Percentiles rank a stretch among this genome's conserved stretches.
Conservation (phyloP, 2,329 filamentous ascomycete species). For the Aspergillus quadricinctus region DNA sequence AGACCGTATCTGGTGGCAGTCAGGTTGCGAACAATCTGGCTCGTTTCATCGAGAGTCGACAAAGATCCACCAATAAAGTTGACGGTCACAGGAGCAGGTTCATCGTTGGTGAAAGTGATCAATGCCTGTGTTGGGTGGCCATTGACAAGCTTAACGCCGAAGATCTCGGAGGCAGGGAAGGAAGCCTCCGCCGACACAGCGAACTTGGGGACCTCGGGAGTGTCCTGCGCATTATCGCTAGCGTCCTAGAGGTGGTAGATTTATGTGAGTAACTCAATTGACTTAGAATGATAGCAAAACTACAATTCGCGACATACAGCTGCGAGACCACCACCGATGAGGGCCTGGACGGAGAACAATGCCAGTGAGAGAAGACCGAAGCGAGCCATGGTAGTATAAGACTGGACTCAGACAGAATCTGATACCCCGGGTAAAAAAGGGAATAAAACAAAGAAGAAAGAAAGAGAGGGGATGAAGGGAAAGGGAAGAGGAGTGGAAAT, state of each 20-base stretch:
- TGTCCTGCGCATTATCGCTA: conserved; percentile 62
- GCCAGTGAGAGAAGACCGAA: conserved; percentile 69
- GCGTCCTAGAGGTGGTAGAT: conserved; percentile 42
- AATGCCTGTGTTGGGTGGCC: conserved; percentile 78
- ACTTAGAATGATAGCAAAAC: conserved; percentile 4
- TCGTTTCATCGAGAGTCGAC: conserved; percentile 53
- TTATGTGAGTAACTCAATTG: conserved; percentile 21
- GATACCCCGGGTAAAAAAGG: conserved; percentile 6
- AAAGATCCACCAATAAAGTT: conserved; percentile 74
- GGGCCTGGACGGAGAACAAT: conserved; percentile 64
- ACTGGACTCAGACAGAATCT: background rate
- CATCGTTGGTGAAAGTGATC: conserved; percentile 79
- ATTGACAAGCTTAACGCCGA: conserved; percentile 94
- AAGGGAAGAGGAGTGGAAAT: conserved; percentile 1
- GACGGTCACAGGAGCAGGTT: conserved; percentile 69
- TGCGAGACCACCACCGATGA: conserved; percentile 60
- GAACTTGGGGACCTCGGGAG: conserved; percentile 57
- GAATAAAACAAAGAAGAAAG: conserved; percentile 14
- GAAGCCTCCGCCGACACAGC: conserved; percentile 53
- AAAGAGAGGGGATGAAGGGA: conserved; percentile 5
- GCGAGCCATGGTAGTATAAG: conserved; percentile 59
- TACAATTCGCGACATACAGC: conserved; percentile 47
- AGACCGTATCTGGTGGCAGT: conserved; percentile 71
- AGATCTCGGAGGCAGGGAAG: conserved; percentile 70
- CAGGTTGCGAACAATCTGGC: conserved; percentile 74